phyloP scores from a whole-genome alignment of 2,329 filamentous ascomycete genomes.

The Helotiales sp. region DNA sequence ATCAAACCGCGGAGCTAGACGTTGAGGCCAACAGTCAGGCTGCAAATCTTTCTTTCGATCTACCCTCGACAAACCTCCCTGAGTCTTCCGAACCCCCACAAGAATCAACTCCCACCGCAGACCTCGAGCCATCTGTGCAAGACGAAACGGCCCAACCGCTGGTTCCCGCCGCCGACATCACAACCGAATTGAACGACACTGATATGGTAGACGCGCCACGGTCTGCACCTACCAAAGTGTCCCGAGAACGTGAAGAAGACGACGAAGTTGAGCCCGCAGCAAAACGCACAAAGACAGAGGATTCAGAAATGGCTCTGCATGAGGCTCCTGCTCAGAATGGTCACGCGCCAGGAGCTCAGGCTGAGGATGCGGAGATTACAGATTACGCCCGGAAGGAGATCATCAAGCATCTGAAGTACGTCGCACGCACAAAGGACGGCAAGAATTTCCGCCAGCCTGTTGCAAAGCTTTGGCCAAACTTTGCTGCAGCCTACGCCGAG shows the following conservation, averaged over 20 bases:
- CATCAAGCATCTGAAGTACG: slow-evolving; percentile 64
- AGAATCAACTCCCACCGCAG: neutral
- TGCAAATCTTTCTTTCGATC: slow-evolving; percentile 2
- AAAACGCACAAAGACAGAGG: slow-evolving; percentile 78
- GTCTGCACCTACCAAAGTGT: slow-evolving; percentile 53
- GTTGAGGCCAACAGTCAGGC: neutral
- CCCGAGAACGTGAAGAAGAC: slow-evolving; percentile 79
- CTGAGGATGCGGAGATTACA: slow-evolving; percentile 45
- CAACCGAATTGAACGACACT: slow-evolving; percentile 5
- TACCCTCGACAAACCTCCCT: neutral
- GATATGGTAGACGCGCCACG: slow-evolving; percentile 35
- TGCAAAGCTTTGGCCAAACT: slow-evolving; percentile 68
- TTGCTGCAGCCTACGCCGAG: slow-evolving; percentile 72
- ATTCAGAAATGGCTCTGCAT: slow-evolving; percentile 21
- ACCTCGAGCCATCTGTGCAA: neutral
- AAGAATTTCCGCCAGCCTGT: slow-evolving; percentile 77
- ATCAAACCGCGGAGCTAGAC: neutral
- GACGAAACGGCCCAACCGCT: neutral
- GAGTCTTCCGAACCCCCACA: neutral
- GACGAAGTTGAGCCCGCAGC: slow-evolving; percentile 63
- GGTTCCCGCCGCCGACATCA: neutral
- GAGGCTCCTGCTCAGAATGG: slow-evolving; percentile 29
- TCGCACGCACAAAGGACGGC: slow-evolving; percentile 86
- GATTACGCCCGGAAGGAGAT: slow-evolving; percentile 61
- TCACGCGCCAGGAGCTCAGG: slow-evolving; percentile 7